Percentiles rank a stretch among this genome's conserved stretches.
Conservation (phyloP, 148 eudicot species). For the Dianthus caryophyllus region DNA sequence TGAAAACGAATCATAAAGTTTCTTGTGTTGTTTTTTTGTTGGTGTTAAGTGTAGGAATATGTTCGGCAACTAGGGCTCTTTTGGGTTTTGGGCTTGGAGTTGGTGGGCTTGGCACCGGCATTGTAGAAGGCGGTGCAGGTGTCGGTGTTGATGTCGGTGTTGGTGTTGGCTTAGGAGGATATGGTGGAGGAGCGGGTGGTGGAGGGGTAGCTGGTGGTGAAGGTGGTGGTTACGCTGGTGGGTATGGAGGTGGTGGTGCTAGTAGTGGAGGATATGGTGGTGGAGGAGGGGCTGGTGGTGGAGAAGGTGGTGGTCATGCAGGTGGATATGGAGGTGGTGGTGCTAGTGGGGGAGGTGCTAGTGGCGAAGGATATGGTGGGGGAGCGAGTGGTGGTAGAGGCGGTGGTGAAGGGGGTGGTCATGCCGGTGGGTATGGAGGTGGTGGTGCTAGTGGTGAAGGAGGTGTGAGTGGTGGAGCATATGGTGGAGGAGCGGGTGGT, state of each 20-base stretch:
- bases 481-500: no score
- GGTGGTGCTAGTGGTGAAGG: conserved; percentile 14
- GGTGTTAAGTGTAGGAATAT: conserved; percentile 37
- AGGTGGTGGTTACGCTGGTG: no score
- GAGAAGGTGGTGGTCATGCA: conserved; percentile 28
- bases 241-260: conserved; percentile 25
- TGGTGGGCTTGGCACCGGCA: conserved; percentile 29
- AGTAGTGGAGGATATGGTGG: conserved; percentile 24
- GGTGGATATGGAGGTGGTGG: conserved; percentile 25
- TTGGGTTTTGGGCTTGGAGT: conserved; percentile 29
- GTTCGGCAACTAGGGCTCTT: conserved; percentile 47
- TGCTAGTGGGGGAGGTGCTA: conserved; percentile 17
- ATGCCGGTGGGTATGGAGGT: conserved; percentile 12
- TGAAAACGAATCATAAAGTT: conserved; percentile 30
- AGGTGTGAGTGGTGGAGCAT: no score
- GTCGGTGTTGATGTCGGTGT: no score
- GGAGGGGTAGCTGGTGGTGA: no score
- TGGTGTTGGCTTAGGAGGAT: conserved; percentile 12
- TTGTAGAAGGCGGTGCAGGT: conserved; percentile 20
- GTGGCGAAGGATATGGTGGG: conserved; percentile 17
- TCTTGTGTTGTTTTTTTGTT: conserved; percentile 36
- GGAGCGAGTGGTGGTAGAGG: conserved; percentile 20
- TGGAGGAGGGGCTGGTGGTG: conserved; percentile 25
- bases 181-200: no score
- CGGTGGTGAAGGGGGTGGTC: conserved; percentile 15